Evolutionary conservation across 164 flowering plant species (phyloP), one percentile per base, ranked within the genome.

Genomic region (Stephania cephalantha): DNA sequence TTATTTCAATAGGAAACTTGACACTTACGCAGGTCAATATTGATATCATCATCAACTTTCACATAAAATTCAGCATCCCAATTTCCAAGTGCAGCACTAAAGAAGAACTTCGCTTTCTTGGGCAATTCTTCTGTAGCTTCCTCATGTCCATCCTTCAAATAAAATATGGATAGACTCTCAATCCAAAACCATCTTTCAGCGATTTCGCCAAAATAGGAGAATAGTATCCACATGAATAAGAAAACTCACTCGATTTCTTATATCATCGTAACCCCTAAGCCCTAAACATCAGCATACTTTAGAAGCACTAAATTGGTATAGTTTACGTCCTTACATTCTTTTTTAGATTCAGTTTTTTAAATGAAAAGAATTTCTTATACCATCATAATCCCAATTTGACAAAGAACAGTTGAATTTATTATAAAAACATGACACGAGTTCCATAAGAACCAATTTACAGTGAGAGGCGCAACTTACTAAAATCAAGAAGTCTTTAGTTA

Each of bases 41-140:
- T 84, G 76, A 94, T 84, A 74, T 82, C 85, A 75, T 96, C 97
- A 85, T 94, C 97, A 78, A 92, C 94, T 85, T 96, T 96, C 10
- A 96, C 93, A 84, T 94, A 96, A 83, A 91, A 96, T 5, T 96
- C 96, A 55, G 99, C 97, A 85, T 96, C 92, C 99, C 99, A 96
- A 42, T 79, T 88, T 85, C 90, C 94, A 76, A 96, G 88, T 29
- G 99, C 99, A 69, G 95, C 80, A 76, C 91, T 87, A 82, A 94
- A 92, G 87, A 96, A 96, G 81, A 85, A 84, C 81, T 92, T 96
- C 64, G 89, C 91, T 85, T 96, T 96, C 83, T 92, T 96, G n/a
- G 99, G 88, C 72, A 88, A 46, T 84, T 96, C 99, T 81, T 96
- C 99, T 80, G 88, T 86, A 81, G 95, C 99, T 81, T 96, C 99